Evolutionary conservation across 2,329 filamentous ascomycete species (phyloP), one percentile per base, ranked within the genome.

Genomic region (Ophiostoma himal-ulmi): DNA sequence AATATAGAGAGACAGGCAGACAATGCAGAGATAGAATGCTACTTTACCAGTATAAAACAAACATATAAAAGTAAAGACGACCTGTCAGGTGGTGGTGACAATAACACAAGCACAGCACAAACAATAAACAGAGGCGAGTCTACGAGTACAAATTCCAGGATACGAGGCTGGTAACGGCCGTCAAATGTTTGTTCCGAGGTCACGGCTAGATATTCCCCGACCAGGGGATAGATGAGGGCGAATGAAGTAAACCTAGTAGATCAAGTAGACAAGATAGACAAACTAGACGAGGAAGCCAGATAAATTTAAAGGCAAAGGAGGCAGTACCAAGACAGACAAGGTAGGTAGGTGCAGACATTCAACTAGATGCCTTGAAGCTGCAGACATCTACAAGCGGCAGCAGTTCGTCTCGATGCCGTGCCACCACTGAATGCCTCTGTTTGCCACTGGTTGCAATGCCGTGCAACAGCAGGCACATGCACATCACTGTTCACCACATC

Each of bases 161-260:
- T 62, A 62, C 57, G 34, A 62, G 26, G 26, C 36, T 62, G 6
- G 57, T 34, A 62, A 62, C 57, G 57, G 57, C 57, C 57, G 57
- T 62, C 57, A 62, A 34, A 8, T 62, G 57, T 30, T 62, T 62
- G 26, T 34, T 57, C 57, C 57, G 57, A 62, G 57, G 57, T 22
- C 26, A 62, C 57, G 57, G 57, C 52, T 62, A 34, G 57, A 62
- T 34, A 62, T 34, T 34, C 57, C 52, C 57, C 57, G 26, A 17
- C n/a, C 8, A 14, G 26, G 22, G 17, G 13, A 26, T 34, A 62
- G 26, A 36, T 14, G 57, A 48, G 17, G 5, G 37, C 5, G 7
- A 5, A 20, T 17, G 41, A 44, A 6, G 2, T 11, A 39, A 6
- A 39, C 37, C 7, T 8, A 17, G 44, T 6, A 20, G 4, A 20